Base-by-base conservation (phyloP, 306 rosid genomes). In the Vigna angularis region DNA sequence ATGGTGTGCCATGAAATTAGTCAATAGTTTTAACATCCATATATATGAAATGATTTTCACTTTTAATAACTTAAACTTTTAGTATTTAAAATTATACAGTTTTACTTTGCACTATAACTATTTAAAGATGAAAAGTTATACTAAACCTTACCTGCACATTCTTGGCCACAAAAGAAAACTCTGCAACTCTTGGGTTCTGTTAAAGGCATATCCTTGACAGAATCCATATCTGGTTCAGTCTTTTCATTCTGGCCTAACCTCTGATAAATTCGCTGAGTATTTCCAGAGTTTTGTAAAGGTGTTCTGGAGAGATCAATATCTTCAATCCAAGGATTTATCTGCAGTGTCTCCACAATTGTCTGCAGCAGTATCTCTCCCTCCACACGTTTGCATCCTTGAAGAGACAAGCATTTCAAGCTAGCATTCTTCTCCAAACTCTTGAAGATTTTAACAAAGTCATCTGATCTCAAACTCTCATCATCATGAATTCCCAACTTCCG, bases 301-400 rank as follows among this genome's bases (percentile, higher is more conserved):
- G 97, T 96, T 80, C 91, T 88, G 7, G 91, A 87, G 40, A 96
- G 96, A 86, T 93, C 97, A 64, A 96, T 86, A 71, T 87, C 96
- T 86, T 96, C 98, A 18, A 93, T 87, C 98, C 97, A 96, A 83
- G 98, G 99, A 87, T 96, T 93, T 49, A 96, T 88, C 81, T 91
- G 92, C 0, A 96, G 26, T 47, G 88, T 89, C 88, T 91, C 99
- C 93, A 87, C 85, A 40, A 96, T 91, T 44, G 87, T 78, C 83
- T 89, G 82, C 84, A 90, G 76, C 61, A 93, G 86, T 70, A 64
- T 63, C 78, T 93, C 96, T 79, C 99, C 98, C 64, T 78, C 90
- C 71, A 96, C 90, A 11, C 94, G 93, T 62, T 86, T 88, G 83
- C 97, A 95, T 16, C 98, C 98, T 52, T 87, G 93, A 38, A 93